Percentiles rank a stretch among this genome's conserved stretches.
Conservation (phyloP, 2,329 filamentous ascomycete species). For the Pyrenophora seminiperda region DNA sequence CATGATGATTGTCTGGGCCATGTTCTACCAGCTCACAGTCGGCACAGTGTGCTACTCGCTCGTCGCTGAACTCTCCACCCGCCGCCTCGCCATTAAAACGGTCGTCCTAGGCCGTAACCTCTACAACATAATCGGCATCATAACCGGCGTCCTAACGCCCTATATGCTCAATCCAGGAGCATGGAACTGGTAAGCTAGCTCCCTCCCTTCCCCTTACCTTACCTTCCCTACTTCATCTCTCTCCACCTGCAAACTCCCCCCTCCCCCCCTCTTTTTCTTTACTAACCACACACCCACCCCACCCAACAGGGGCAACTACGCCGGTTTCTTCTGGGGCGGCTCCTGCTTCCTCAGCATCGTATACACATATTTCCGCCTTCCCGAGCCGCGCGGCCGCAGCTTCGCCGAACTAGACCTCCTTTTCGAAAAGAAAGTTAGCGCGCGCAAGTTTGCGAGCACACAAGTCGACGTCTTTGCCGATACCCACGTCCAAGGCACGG, state of each 20-base stretch:
- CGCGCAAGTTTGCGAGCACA: slow-evolving; percentile 71
- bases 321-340: slow-evolving; percentile 87
- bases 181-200: slow-evolving; percentile 69
- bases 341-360: slow-evolving; percentile 80
- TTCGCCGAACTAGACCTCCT: slow-evolving; percentile 87
- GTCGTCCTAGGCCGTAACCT: slow-evolving; percentile 83
- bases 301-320: slow-evolving; percentile 76
- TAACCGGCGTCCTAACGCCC: slow-evolving; percentile 80
- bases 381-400: slow-evolving; percentile 77
- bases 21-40: slow-evolving; percentile 81
- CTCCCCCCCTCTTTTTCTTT: background rate
- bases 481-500: slow-evolving; percentile 32
- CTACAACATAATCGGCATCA: slow-evolving; percentile 77
- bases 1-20: slow-evolving; percentile 66
- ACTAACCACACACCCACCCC: background rate
- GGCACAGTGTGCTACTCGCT: slow-evolving; percentile 90
- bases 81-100: slow-evolving; percentile 87
- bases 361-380: slow-evolving; percentile 80
- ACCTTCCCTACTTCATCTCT: background rate
- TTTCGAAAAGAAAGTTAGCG: slow-evolving; percentile 74
- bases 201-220: no score
- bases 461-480: slow-evolving; percentile 60
- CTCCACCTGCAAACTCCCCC: background rate
- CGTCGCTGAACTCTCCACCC: slow-evolving; percentile 81
- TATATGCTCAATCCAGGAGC: slow-evolving; percentile 90